Conservation (phyloP, 2,329 filamentous ascomycete species). For the Trichoderma semiorbis region DNA sequence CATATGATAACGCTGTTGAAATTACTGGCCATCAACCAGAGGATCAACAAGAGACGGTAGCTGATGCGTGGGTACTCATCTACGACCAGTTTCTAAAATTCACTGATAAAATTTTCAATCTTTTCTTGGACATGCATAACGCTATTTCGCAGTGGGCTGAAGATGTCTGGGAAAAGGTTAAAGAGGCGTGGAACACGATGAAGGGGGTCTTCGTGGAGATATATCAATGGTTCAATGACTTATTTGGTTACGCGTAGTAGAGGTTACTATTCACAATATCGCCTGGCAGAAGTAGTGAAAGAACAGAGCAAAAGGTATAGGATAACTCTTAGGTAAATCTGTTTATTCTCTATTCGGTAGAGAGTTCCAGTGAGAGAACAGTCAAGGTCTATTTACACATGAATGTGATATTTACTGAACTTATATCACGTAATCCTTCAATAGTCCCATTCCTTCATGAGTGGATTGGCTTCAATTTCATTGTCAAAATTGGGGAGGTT, state of each 20-base stretch:
- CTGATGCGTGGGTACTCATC: not conserved
- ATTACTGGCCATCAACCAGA: not conserved
- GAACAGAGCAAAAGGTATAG: not conserved
- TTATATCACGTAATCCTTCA: not conserved
- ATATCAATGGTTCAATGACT: not conserved
- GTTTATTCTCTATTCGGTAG: not conserved
- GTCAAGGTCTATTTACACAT: not conserved
- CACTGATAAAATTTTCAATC: not conserved
- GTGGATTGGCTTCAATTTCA: not conserved
- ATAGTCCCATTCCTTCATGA: not conserved
- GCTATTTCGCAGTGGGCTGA: not conserved
- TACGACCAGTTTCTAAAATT: not conserved
- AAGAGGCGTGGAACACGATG: not conserved
- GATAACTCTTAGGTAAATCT: not conserved
- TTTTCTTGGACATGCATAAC: not conserved
- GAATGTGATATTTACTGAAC: not conserved
- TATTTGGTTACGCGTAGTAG: not conserved
- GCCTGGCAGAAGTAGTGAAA: not conserved
- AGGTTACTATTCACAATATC: not conserved
- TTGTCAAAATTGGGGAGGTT: constrained; percentile 55
- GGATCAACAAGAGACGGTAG: not conserved
- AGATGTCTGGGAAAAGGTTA: not conserved
- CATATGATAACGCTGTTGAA: not conserved
- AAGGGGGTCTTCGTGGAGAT: not conserved
- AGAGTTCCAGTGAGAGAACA: not conserved